These are phyloP conservation scores for Diversispora epigaea DNA, from an alignment of 192 early-diverging fungal genomes.

Conservation along the genomic window DNA sequence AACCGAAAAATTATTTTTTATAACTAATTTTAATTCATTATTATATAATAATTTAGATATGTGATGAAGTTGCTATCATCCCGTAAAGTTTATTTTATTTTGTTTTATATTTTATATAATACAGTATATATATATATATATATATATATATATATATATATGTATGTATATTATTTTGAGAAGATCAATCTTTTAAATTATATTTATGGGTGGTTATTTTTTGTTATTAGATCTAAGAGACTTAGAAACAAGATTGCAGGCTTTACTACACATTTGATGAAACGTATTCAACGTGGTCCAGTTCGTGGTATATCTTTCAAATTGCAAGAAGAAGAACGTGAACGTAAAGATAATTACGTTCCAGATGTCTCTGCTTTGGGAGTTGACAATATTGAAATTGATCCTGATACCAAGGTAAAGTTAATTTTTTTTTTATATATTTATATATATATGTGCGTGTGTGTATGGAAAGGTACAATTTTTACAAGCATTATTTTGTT, in stretches of 20 bases:
- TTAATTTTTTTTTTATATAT: neutral
- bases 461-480: constrained; percentile 6
- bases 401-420: constrained; percentile 85
- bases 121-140: neutral
- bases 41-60: constrained; percentile 4
- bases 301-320: constrained; percentile 99
- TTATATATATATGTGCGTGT: neutral
- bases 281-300: constrained; percentile 97
- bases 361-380: constrained; percentile 97
- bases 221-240: constrained; percentile 72
- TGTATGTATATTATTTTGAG: neutral
- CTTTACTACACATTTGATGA: constrained; percentile 99
- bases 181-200: neutral
- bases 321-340: constrained; percentile 99
- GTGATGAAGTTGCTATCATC: constrained; percentile 92
- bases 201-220: neutral
- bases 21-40: neutral
- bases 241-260: constrained; percentile 99
- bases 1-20: too few relatives aligned
- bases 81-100: constrained; percentile 38
- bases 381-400: constrained; percentile 87
- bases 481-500: constrained; percentile 24
- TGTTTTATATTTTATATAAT: neutral
- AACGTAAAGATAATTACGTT: constrained; percentile 99
- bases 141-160: neutral